Percentiles rank a stretch among this genome's conserved stretches.
Evolutionary conservation across 805 yeast species (phyloP).

Genomic region (Candida broadrunensis): DNA sequence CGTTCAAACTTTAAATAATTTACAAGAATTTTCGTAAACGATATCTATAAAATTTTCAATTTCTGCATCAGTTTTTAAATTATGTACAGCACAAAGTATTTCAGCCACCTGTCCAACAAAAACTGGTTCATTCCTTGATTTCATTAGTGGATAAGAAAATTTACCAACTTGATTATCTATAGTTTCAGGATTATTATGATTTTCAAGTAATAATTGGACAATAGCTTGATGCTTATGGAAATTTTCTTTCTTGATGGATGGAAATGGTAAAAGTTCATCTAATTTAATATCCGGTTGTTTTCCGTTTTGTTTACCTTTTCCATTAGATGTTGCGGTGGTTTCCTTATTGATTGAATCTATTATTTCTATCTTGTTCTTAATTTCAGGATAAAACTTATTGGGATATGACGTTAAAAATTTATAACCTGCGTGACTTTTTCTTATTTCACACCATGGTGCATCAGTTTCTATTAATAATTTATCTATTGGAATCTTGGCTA

Average conservation of each 20-base stretch:
- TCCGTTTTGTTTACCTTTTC: conserved; percentile 13
- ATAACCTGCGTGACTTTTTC: conserved; percentile 77
- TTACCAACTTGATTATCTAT: conserved; percentile 17
- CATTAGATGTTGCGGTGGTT: conserved; percentile 1
- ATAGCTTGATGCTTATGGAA: conserved; percentile 30
- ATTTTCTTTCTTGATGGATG: conserved; percentile 64
- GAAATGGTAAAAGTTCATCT: conserved; percentile 58
- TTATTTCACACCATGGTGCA: conserved; percentile 97
- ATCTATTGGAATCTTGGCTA: conserved; percentile 63
- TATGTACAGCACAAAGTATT: conserved; percentile 31
- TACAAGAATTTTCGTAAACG: conserved; percentile 34
- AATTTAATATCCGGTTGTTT: conserved; percentile 24
- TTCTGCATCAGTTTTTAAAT: conserved; percentile 22
- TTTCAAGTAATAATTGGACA: conserved; percentile 9
- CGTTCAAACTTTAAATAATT: conserved; percentile 18
- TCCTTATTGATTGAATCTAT: conserved; percentile 2
- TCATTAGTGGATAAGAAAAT: conserved; percentile 51
- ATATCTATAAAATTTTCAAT: conserved; percentile 30
- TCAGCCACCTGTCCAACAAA: conserved; percentile 76
- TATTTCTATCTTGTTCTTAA: conserved; percentile 6
- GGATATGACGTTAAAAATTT: conserved; percentile 55
- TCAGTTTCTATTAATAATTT: conserved; percentile 86
- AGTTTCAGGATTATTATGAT: conserved; percentile 5
- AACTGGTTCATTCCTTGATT: conserved; percentile 92
- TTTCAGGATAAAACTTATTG: conserved; percentile 50